These are phyloP conservation scores for Funneliformis mosseae DNA, from an alignment of 192 early-diverging fungal genomes.

Conservation along the genomic window DNA sequence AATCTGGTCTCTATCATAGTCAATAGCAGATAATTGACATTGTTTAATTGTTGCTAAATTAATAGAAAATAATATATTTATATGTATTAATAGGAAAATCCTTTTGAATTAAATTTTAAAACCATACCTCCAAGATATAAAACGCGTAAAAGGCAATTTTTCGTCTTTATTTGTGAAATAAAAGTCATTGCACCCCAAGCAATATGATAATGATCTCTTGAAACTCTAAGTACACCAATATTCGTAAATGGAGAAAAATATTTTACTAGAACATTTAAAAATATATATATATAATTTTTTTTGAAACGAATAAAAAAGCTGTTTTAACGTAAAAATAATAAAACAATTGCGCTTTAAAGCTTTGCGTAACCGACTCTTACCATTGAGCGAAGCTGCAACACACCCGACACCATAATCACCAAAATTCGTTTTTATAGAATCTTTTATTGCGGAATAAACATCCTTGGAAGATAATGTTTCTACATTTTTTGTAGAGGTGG, in stretches of 20 bases:
- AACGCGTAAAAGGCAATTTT: slow-evolving; percentile 43
- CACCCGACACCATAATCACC: slow-evolving; percentile 50
- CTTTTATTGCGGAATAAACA: slow-evolving; percentile 39
- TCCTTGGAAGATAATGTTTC: slow-evolving; percentile 38
- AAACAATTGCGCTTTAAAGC: not conserved
- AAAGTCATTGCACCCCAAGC: slow-evolving; percentile 52
- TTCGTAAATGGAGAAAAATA: slow-evolving; percentile 53
- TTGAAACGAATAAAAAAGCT: not conserved
- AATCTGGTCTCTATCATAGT: slow-evolving; percentile 48
- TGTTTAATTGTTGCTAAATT: slow-evolving; percentile 43
- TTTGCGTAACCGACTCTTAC: slow-evolving; percentile 19
- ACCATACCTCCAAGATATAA: slow-evolving; percentile 47
- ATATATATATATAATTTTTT: not conserved
- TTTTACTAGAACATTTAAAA: slow-evolving; percentile 40
- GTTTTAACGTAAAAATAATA: not conserved
- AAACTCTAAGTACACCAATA: slow-evolving; percentile 49
- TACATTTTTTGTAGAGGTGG: slow-evolving; percentile 33
- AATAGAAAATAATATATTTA: not conserved
- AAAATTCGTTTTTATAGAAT: slow-evolving; percentile 51
- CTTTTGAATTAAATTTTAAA: not conserved
- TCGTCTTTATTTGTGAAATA: slow-evolving; percentile 45
- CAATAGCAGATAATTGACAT: slow-evolving; percentile 44
- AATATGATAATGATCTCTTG: slow-evolving; percentile 47
- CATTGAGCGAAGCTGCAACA: slow-evolving; percentile 39
- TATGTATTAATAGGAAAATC: not conserved